Evolutionary conservation across 2,329 filamentous ascomycete species (phyloP).

Genomic region (Pseudocercospora vitis): DNA sequence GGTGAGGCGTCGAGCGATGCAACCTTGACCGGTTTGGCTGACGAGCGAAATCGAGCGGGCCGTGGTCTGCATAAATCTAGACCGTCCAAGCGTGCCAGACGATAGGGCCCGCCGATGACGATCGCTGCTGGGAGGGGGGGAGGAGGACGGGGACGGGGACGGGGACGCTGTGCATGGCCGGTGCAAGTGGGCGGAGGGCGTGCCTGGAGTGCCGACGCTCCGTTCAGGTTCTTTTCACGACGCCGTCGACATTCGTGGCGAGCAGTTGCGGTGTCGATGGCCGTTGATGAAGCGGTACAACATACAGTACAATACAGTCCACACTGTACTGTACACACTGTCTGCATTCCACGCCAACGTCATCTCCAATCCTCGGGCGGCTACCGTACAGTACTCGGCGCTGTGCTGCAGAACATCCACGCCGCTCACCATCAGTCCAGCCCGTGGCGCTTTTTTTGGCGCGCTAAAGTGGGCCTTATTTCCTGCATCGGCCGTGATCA

Average conservation of each 20-base stretch:
- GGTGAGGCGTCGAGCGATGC: slow-evolving; percentile 4
- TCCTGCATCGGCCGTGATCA: not conserved
- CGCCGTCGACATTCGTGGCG: too few relatives aligned
- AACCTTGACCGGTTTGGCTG: not conserved
- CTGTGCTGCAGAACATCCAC: not conserved
- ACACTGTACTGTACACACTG: not conserved
- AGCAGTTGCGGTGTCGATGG: too few relatives aligned
- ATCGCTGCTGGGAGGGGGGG: not conserved
- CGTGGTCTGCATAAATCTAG: not conserved
- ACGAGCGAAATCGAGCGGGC: not conserved
- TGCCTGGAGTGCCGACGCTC: too few relatives aligned
- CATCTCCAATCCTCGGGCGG: too few relatives aligned
- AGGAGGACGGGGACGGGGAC: too few relatives aligned
- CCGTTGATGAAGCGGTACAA: too few relatives aligned
- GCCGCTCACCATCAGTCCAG: not conserved
- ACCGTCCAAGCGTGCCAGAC: not conserved
- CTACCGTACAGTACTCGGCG: too few relatives aligned
- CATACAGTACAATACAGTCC: too few relatives aligned
- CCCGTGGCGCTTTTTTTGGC: not conserved
- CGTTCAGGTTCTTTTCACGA: too few relatives aligned
- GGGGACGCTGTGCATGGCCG: too few relatives aligned
- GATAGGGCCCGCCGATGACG: not conserved
- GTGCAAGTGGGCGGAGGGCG: too few relatives aligned
- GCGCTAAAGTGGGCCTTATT: not conserved
- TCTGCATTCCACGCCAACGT: not conserved